A percentile compares a stretch with the other conserved stretches of the same genome.
These are phyloP conservation scores for Periglandula ipomoeae DNA, from an alignment of 2,329 filamentous ascomycete genomes.

Conservation along the genomic window DNA sequence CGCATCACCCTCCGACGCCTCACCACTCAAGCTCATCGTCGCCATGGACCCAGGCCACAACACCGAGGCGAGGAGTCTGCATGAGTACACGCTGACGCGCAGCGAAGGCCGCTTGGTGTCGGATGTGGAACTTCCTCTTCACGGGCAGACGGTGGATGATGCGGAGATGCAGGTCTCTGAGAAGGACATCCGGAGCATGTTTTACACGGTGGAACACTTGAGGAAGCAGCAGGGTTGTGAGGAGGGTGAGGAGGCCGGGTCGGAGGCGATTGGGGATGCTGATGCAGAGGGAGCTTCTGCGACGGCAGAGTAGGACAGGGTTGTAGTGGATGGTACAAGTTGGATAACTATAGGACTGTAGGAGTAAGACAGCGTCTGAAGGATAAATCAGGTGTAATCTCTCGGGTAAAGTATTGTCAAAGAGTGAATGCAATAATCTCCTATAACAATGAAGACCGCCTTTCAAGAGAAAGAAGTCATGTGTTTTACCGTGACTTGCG, in stretches of 20 bases:
- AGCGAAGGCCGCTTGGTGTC: slow-evolving; percentile 24
- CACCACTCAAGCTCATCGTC: slow-evolving; percentile 25
- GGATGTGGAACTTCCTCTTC: slow-evolving; percentile 16
- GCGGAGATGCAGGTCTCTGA: slow-evolving; percentile 26
- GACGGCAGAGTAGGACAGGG: not conserved
- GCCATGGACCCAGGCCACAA: slow-evolving; percentile 28
- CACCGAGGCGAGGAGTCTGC: slow-evolving; percentile 20
- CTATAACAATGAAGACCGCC: too few relatives aligned
- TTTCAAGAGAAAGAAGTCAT: too few relatives aligned
- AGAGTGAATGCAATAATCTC: too few relatives aligned
- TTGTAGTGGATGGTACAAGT: too few relatives aligned
- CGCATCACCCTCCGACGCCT: slow-evolving; percentile 12
- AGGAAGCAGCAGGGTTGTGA: slow-evolving; percentile 30
- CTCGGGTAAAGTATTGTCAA: too few relatives aligned
- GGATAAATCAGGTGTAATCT: too few relatives aligned
- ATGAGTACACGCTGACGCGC: slow-evolving; percentile 21
- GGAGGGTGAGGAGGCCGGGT: slow-evolving; percentile 12
- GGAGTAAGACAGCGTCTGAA: too few relatives aligned
- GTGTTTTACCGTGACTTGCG: too few relatives aligned
- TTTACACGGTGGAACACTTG: slow-evolving; percentile 38
- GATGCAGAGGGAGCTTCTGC: not conserved
- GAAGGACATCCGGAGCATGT: slow-evolving; percentile 30
- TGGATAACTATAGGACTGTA: too few relatives aligned
- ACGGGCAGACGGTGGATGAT: slow-evolving; percentile 15
- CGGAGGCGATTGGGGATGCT: not conserved